These are phyloP conservation scores for Helotiales sp. DNA, from an alignment of 2,329 filamentous ascomycete genomes.

Conservation along the genomic window DNA sequence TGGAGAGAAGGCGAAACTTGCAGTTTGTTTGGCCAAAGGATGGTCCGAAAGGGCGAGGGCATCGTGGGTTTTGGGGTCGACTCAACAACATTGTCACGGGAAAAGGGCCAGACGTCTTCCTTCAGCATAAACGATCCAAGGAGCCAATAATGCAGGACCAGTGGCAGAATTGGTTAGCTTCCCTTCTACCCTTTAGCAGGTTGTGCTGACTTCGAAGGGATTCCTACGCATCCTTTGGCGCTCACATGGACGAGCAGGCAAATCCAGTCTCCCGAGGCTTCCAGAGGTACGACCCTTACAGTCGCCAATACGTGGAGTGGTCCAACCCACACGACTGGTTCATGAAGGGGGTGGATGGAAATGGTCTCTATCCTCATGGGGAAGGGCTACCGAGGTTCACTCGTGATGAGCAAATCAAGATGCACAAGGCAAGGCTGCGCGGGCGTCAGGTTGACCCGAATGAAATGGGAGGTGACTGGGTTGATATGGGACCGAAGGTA, in stretches of 20 bases:
- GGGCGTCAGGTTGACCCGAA: constrained; percentile 21
- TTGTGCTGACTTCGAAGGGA: constrained; percentile 33
- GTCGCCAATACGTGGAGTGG: constrained; percentile 39
- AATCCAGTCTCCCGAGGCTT: constrained; percentile 18
- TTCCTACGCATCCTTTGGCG: constrained; percentile 32
- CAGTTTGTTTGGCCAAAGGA: constrained; percentile 43
- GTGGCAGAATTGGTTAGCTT: constrained; percentile 42
- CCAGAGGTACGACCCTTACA: constrained; percentile 40
- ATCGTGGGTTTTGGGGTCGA: constrained; percentile 38
- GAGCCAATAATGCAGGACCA: constrained; percentile 34
- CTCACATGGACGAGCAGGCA: constrained; percentile 6
- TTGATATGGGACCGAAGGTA: constrained; percentile 37
- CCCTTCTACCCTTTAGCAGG: neutral
- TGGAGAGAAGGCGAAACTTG: constrained; percentile 14
- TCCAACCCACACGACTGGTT: constrained; percentile 28
- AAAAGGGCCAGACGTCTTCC: constrained; percentile 50
- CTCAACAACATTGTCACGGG: constrained; percentile 46
- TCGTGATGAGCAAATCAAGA: constrained; percentile 26
- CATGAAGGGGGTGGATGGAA: constrained; percentile 22
- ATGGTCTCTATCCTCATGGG: constrained; percentile 2
- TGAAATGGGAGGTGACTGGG: constrained; percentile 39
- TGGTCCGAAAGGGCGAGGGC: constrained; percentile 33
- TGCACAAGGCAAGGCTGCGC: constrained; percentile 18
- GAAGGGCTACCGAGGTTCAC: constrained; percentile 38
- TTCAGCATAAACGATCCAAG: constrained; percentile 35